Evolutionary conservation across 2,329 filamentous ascomycete genomes (phyloP).

Genomic region (Polychaeton citri): DNA sequence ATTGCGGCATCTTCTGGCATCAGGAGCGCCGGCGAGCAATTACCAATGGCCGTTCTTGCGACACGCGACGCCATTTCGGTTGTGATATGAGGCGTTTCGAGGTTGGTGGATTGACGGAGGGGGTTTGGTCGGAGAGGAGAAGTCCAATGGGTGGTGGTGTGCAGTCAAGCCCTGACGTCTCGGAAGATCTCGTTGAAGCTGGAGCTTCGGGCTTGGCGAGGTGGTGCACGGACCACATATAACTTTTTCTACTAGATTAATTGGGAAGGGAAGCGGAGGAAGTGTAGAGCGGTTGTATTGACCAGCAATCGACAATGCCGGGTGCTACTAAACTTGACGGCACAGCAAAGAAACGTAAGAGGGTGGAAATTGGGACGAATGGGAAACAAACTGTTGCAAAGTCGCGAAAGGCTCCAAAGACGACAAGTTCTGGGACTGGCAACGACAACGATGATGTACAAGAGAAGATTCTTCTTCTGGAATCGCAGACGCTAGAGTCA

Average conservation of each 20-base stretch:
- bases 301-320: conserved; percentile 28
- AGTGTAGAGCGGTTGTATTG: too few relatives aligned
- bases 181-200: conserved; percentile 3
- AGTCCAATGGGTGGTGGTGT: neutral
- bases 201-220: neutral
- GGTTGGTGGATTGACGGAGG: neutral
- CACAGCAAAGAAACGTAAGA: conserved; percentile 31
- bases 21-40: conserved; percentile 30
- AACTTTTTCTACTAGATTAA: neutral
- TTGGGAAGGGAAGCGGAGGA: neutral
- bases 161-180: conserved; percentile 1
- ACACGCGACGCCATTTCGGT: conserved; percentile 94
- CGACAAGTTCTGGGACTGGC: conserved; percentile 21
- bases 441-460: conserved; percentile 35
- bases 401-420: conserved; percentile 24
- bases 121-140: neutral
- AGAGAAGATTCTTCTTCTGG: conserved; percentile 58
- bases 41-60: conserved; percentile 90
- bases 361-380: conserved; percentile 12
- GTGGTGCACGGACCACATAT: neutral
- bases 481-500: conserved; percentile 71
- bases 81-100: conserved; percentile 19
- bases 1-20: neutral
- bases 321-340: conserved; percentile 13
- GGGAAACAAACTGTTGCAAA: conserved; percentile 16